Percentiles rank a stretch among this genome's conserved stretches.
These are phyloP conservation scores for Microcyclospora tardicrescens DNA, from an alignment of 2,329 filamentous ascomycete genomes.

Conservation along the genomic window DNA sequence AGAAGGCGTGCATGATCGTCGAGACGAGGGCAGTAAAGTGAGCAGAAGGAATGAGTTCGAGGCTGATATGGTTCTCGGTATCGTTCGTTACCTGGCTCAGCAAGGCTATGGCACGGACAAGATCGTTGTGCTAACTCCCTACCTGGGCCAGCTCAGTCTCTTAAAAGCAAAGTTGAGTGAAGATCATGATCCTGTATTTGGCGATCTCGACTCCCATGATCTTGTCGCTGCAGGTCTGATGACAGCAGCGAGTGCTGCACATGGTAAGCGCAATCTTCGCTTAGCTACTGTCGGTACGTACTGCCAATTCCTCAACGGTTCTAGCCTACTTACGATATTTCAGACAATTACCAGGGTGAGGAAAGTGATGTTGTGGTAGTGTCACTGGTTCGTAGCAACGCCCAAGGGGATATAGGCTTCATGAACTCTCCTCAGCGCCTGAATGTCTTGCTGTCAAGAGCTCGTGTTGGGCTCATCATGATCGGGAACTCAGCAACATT, in stretches of 20 bases:
- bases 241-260: slow-evolving; percentile 7
- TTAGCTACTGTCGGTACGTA: slow-evolving; percentile 22
- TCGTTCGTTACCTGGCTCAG: slow-evolving; percentile 51
- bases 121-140: slow-evolving; percentile 58
- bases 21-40: slow-evolving; percentile 7
- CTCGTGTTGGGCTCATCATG: slow-evolving; percentile 57
- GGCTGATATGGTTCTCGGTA: slow-evolving; percentile 44
- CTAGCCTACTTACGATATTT: not conserved
- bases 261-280: slow-evolving; percentile 31
- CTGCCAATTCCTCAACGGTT: not conserved
- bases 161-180: slow-evolving; percentile 34
- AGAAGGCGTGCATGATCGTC: slow-evolving; percentile 2
- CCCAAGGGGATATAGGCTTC: slow-evolving; percentile 47
- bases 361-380: slow-evolving; percentile 60
- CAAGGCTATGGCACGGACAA: slow-evolving; percentile 52
- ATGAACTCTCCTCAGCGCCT: slow-evolving; percentile 53
- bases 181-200: slow-evolving; percentile 48
- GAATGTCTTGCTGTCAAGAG: slow-evolving; percentile 55
- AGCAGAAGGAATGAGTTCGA: slow-evolving; percentile 44
- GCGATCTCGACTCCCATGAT: slow-evolving; percentile 47
- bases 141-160: slow-evolving; percentile 43
- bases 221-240: slow-evolving; percentile 25
- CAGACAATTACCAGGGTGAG: slow-evolving; percentile 59
- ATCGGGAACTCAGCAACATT: slow-evolving; percentile 45
- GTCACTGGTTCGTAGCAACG: slow-evolving; percentile 59